Conservation (phyloP, 192 early-diverging fungal genomes). For the Umbelopsis ramanniana region DNA sequence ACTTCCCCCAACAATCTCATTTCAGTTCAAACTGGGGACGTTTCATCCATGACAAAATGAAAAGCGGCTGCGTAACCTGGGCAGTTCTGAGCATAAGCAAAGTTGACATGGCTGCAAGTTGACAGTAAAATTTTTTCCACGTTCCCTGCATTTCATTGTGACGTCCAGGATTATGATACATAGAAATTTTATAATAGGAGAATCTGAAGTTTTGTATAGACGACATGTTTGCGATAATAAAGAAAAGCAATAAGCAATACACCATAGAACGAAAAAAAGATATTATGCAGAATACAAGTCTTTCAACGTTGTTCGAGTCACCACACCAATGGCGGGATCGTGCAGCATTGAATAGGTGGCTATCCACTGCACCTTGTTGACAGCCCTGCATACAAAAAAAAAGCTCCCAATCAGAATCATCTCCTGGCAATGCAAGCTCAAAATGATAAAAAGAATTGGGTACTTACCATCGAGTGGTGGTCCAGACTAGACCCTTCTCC, state of each 20-base stretch:
- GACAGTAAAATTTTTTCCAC: too few species aligned
- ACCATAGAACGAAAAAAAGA: neutral
- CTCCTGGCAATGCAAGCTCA: neutral
- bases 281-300: constrained; percentile 9
- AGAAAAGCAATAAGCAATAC: neutral
- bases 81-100: too few species aligned
- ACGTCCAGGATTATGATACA: too few species aligned
- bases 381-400: constrained; percentile 14
- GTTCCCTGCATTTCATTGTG: too few species aligned
- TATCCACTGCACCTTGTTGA: constrained; percentile 34
- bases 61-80: too few species aligned
- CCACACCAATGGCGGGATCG: constrained; percentile 33
- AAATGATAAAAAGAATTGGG: neutral
- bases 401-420: neutral
- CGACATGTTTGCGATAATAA: neutral
- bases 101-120: too few species aligned
- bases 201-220: too few species aligned
- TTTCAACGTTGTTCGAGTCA: constrained; percentile 27
- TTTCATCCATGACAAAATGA: too few species aligned
- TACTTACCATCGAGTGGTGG: constrained; percentile 20
- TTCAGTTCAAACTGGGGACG: too few species aligned
- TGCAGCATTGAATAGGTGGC: constrained; percentile 39
- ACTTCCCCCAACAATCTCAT: too few species aligned
- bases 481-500: constrained; percentile 6
- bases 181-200: too few species aligned